Evolutionary conservation across 1,139 yeast species (phyloP), one percentile per base, ranked within the genome.

Genomic region (Kurtzmaniella quercitrusa): DNA sequence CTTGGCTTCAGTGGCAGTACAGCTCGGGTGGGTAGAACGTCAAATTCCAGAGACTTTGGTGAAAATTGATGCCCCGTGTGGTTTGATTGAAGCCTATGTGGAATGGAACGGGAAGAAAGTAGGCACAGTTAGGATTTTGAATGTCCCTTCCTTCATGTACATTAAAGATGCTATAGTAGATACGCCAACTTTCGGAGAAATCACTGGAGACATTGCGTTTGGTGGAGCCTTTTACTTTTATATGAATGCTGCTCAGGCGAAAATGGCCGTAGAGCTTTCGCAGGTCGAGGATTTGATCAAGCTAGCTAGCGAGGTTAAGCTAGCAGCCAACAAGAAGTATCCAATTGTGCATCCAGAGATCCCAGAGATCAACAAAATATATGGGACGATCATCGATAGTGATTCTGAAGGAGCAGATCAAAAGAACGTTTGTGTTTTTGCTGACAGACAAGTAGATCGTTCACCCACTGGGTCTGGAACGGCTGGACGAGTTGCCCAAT

Each of bases 391-490:
- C 3, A 24, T 39, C 5, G 50, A 53, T 40, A 53, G 46, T 5
- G 5, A 38, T 3, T n/a, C 39, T 10, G 44, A 45, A 3, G 46
- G 46, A 40, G 16, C 47, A 57, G 3, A 12, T 12, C 43, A 43
- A 23, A 37, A 29, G 31, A 43, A 43, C 25, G 54, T 51, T 10
- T 44, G 54, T 27, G 51, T 56, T 1, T 44, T 56, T 37, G 60
- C 57, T 16, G 23, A 44, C 8, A 54, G 52, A 40, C 59, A 55
- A 41, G 44, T 56, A n/a, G 60, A 56, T 41, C 40, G 60, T 16
- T 56, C 60, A 1, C 57, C 60, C 1, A 53, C 56, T 58, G 36
- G 59, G 10, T 56, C 59, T 1, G 57, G 58, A 6, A 56, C 60
- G 1, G 58, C 59, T 8, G 60, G 59, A 2, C 43, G 59, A 33